These are phyloP conservation scores for Daldinia eschscholtzii DNA, from an alignment of 2,329 filamentous ascomycete species.

Conservation along the genomic window DNA sequence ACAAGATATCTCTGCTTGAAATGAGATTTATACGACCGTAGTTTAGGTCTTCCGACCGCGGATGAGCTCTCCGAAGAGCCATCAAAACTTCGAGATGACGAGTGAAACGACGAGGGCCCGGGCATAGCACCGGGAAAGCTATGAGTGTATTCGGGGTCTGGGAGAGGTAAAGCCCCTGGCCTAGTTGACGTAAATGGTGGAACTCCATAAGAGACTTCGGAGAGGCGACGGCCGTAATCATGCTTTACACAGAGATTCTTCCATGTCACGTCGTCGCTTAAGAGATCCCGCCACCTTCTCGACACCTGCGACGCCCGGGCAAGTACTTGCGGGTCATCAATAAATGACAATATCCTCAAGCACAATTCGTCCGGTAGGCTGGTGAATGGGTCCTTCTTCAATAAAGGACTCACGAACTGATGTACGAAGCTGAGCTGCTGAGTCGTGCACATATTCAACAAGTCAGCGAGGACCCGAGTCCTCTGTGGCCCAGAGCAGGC, in stretches of 20 bases:
- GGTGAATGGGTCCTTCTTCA: constrained; percentile 97
- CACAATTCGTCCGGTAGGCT: constrained; percentile 94
- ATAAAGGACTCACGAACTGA: constrained; percentile 90
- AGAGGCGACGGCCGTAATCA: constrained; percentile 77
- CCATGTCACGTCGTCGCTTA: constrained; percentile 98
- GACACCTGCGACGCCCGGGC: constrained; percentile 97
- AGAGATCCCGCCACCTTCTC: constrained; percentile 88
- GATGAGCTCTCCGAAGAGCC: constrained; percentile 56
- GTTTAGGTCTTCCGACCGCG: constrained; percentile 67
- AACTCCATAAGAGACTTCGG: constrained; percentile 60
- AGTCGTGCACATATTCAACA: constrained; percentile 94
- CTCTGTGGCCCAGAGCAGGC: constrained; percentile 81
- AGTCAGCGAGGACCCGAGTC: constrained; percentile 84
- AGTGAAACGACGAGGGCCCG: constrained; percentile 51
- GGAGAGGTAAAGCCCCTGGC: constrained; percentile 51
- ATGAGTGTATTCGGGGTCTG: constrained; percentile 54
- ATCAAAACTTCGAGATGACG: constrained; percentile 68
- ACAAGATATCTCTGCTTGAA: constrained; percentile 98
- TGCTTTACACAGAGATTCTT: constrained; percentile 97
- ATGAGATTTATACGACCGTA: constrained; percentile 91
- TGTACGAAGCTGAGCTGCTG: constrained; percentile 96
- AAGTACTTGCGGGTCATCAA: constrained; percentile 95
- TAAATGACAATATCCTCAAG: constrained; percentile 90
- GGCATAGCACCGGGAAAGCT: constrained; percentile 62
- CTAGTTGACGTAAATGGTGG: constrained; percentile 51